phyloP scores from a whole-genome alignment of 768 basidiomycete species.

The Tubosaeta sp. region DNA sequence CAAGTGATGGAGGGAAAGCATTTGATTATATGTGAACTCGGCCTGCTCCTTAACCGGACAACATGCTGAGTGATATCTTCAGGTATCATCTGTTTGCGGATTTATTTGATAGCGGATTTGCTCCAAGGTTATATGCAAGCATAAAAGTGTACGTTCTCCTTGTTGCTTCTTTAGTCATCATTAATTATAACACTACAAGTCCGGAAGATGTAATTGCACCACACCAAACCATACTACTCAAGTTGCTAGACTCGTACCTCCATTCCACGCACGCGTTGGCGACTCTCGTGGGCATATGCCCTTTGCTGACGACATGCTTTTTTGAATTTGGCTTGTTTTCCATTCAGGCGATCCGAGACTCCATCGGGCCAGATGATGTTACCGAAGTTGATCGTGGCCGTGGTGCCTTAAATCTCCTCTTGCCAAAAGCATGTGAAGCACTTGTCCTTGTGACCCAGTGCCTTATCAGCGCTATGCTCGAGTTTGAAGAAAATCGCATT shows the following conservation, averaged over 20 bases:
- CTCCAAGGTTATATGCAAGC: conserved; percentile 55
- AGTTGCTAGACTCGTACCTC: conserved; percentile 81
- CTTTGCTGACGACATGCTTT: conserved; percentile 61
- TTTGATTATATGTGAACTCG: conserved; percentile 70
- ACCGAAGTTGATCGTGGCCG: conserved; percentile 3
- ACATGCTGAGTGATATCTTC: conserved; percentile 10
- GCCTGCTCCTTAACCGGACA: background rate
- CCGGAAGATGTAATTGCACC: conserved; percentile 72
- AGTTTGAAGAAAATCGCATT: conserved; percentile 32
- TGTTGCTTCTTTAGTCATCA: background rate
- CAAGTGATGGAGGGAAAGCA: conserved; percentile 57
- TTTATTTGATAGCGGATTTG: conserved; percentile 55
- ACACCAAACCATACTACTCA: conserved; percentile 83
- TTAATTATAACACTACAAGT: conserved; percentile 36
- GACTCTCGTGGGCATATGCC: conserved; percentile 43
- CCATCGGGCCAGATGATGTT: conserved; percentile 33
- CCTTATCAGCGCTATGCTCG: conserved; percentile 57
- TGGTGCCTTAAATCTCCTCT: conserved; percentile 56
- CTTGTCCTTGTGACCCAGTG: conserved; percentile 77
- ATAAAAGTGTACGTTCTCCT: conserved; percentile 52
- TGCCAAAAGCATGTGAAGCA: conserved; percentile 79
- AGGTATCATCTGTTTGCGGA: conserved; percentile 67
- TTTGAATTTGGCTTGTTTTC: conserved; percentile 59
- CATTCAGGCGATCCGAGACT: conserved; percentile 45
- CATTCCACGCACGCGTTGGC: conserved; percentile 44